Base-by-base conservation (phyloP, 352 stramenopile species). In the Globisporangium camurandrum region DNA sequence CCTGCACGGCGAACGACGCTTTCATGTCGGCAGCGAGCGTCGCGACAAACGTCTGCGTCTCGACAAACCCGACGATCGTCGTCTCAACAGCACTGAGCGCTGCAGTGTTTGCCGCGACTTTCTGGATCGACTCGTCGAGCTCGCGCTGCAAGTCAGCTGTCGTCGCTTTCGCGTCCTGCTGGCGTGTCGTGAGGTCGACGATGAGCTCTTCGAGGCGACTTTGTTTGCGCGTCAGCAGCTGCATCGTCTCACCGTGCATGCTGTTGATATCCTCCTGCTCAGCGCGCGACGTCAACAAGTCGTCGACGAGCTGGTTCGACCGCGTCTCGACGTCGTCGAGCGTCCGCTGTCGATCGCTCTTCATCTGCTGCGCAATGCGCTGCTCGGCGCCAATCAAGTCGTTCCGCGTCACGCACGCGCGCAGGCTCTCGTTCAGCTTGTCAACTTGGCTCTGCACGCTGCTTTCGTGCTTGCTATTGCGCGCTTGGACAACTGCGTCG, bases 211-310 rank as follows among this genome's bases (percentile, higher is more conserved):
- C 77, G 5, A 67, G 49, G 0, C 66, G 62, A 0, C 56, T 51
- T 50, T 84, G 75, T 44, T 86, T 88, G 14, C 69, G 66, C 5
- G 65, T 46, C 7, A 88, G 43, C 4, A 64, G 27, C 55, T 86
- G 70, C 38, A 85, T 66, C 37, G 72, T 75, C 51, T 93, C 81
- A 3, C 75, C 76, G 38, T 79, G 75, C 20, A 66, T 69, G 24
- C 76, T 89, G 60, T 93, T 93, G 54, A 93, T 79, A 27, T 93
- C 79, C 44, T 93, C 81, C 36, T 93, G 81, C n/a, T 87, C 75
- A 0, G 75, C 60, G 0, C 75, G 63, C 8, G 69, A 81, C 1
- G 66, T 60, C 1, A 90, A 59, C 44, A 88, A 40, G 24, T 86
- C 72, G 22, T 88, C 75, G 3, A 85, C 19, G 16, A 90, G 62